Evolutionary conservation across 257 asterid species (phyloP).

Genomic region (Capsicum rhomboideum): DNA sequence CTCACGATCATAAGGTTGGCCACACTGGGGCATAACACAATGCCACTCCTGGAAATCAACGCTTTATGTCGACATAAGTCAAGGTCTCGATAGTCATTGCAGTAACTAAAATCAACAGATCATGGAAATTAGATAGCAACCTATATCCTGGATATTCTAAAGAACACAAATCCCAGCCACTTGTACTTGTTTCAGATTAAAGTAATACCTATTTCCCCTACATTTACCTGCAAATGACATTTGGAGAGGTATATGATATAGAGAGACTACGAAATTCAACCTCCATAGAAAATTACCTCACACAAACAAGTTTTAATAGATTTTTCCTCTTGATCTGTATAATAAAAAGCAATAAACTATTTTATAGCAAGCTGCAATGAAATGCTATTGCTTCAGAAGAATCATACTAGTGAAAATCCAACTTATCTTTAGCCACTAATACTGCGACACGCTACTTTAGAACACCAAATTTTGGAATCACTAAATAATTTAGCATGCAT

Average conservation of each 20-base stretch:
- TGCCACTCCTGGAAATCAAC: conserved; percentile 66
- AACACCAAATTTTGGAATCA: neutral
- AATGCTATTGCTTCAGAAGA: neutral
- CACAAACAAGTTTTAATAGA: conserved; percentile 66
- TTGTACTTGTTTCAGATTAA: neutral
- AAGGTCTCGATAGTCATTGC: conserved; percentile 90
- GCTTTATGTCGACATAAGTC: conserved; percentile 64
- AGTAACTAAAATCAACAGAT: conserved; percentile 47
- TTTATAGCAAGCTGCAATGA: neutral
- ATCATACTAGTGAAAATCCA: neutral
- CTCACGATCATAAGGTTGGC: conserved; percentile 80
- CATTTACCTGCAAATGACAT: conserved; percentile 86
- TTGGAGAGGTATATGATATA: conserved; percentile 55
- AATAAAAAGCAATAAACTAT: neutral
- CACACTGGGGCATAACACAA: conserved; percentile 71
- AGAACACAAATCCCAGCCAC: neutral
- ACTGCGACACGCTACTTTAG: neutral
- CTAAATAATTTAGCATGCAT: neutral
- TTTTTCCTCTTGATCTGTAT: conserved; percentile 92
- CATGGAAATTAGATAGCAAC: neutral
- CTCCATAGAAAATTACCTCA: conserved; percentile 92
- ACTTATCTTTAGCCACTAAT: neutral
- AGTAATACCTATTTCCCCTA: neutral
- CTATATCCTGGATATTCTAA: neutral
- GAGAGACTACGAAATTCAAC: conserved; percentile 57